phyloP scores from a whole-genome alignment of 148 eudicot genomes.

The Dysphania ambrosioides region DNA sequence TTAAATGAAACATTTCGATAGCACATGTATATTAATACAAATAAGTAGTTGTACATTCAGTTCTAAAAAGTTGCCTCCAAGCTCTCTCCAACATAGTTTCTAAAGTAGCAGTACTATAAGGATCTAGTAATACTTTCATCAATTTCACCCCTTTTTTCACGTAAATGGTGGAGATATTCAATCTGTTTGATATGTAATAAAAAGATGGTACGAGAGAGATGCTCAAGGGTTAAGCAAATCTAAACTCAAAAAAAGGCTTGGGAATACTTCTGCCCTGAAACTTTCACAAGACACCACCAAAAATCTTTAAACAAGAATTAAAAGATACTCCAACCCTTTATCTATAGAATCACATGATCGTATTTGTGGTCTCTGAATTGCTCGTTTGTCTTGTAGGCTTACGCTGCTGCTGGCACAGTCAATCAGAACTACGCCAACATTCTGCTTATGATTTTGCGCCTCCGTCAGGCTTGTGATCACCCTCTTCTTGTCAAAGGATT shows the following conservation, averaged over 20 bases:
- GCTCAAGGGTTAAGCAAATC: too few species aligned
- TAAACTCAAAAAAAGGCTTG: neutral
- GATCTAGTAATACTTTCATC: neutral
- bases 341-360: neutral
- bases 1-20: too few species aligned
- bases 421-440: constrained; percentile 95
- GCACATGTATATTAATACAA: neutral
- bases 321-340: neutral
- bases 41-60: neutral
- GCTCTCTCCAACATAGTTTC: neutral
- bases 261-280: neutral
- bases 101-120: neutral
- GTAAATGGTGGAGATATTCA: neutral
- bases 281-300: neutral
- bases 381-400: constrained; percentile 52
- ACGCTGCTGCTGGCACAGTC: constrained; percentile 95
- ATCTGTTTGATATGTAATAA: neutral
- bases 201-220: too few species aligned
- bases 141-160: neutral
- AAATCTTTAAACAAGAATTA: neutral
- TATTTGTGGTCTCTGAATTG: constrained; percentile 7
- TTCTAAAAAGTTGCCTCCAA: neutral
- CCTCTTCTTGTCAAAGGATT: constrained; percentile 87
- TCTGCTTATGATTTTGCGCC: constrained; percentile 89
- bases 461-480: constrained; percentile 99